Evolutionary conservation across 345 rosid genomes (phyloP).

Genomic region (Iberis pinnata): DNA sequence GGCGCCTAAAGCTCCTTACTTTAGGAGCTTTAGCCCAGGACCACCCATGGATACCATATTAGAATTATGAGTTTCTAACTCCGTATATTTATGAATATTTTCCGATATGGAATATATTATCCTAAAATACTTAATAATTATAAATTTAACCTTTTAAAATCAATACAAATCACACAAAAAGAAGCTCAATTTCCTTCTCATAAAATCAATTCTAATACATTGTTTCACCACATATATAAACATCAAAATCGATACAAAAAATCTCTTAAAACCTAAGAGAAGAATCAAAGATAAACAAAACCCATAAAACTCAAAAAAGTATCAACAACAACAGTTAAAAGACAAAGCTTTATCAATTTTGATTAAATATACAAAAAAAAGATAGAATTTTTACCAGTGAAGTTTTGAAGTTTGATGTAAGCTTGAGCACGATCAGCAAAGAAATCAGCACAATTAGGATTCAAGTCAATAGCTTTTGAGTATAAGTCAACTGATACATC

Average conservation of each 20-base stretch:
- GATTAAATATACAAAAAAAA: not conserved
- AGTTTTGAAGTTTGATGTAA: conserved; percentile 57
- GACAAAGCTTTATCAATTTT: not conserved
- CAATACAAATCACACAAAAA: not conserved
- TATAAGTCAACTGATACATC: conserved; percentile 73
- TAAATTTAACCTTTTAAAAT: no score
- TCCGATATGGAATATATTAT: no score
- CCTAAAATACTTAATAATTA: no score
- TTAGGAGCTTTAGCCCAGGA: no score
- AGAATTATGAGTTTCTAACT: no score
- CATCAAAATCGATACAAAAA: not conserved
- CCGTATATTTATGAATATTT: no score
- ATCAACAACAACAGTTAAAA: no score
- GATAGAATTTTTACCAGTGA: conserved; percentile 74
- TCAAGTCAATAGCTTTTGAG: conserved; percentile 58
- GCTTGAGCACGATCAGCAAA: conserved; percentile 92
- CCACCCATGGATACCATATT: no score
- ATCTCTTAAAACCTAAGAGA: no score
- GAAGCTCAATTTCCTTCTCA: not conserved
- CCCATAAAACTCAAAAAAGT: not conserved
- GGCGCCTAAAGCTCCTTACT: no score
- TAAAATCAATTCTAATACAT: conserved; percentile 7
- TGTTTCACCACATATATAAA: not conserved
- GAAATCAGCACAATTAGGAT: conserved; percentile 61
- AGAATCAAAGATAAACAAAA: not conserved